Conservation (phyloP, 73 alveolate genomes). For the Diophrys sp. region DNA sequence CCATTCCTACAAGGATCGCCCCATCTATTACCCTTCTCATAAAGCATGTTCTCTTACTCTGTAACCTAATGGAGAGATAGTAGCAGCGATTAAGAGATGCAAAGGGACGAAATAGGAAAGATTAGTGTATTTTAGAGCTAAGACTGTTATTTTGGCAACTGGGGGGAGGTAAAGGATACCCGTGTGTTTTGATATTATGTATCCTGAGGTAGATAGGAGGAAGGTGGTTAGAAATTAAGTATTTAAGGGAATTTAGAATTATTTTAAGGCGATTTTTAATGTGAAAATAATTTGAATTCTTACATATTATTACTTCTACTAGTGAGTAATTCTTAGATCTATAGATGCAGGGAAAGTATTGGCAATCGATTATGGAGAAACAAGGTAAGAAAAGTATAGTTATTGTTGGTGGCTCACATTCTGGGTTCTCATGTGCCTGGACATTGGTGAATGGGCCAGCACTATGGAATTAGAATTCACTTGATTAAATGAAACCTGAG, state of each 20-base stretch:
- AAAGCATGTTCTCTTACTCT: neutral
- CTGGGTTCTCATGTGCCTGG: conserved; percentile 70
- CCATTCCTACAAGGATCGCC: neutral
- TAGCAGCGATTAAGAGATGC: conserved; percentile 23
- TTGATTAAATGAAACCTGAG: too few species aligned
- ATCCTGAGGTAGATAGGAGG: conserved; percentile 29
- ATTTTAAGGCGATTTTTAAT: too few species aligned
- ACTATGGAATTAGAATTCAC: conserved; percentile 18
- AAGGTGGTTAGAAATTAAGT: too few species aligned
- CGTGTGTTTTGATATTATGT: neutral
- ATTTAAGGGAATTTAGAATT: too few species aligned
- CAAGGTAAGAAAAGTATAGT: conserved; percentile 33
- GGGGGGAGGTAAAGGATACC: conserved; percentile 7
- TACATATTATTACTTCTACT: too few species aligned
- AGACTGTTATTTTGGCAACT: conserved; percentile 20
- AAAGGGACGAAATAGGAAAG: conserved; percentile 14
- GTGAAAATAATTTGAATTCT: too few species aligned
- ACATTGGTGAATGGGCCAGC: conserved; percentile 59
- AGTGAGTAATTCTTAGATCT: conserved; percentile 29
- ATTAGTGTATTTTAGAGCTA: conserved; percentile 31
- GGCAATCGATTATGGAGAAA: conserved; percentile 6
- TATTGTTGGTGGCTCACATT: conserved; percentile 66
- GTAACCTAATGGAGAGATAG: conserved; percentile 32
- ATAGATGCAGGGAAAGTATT: neutral
- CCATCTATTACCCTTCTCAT: neutral